A percentile compares a stretch with the other conserved stretches of the same genome.
phyloP scores from a whole-genome alignment of 1,139 yeast species.

The Yamadazyma siamensis region DNA sequence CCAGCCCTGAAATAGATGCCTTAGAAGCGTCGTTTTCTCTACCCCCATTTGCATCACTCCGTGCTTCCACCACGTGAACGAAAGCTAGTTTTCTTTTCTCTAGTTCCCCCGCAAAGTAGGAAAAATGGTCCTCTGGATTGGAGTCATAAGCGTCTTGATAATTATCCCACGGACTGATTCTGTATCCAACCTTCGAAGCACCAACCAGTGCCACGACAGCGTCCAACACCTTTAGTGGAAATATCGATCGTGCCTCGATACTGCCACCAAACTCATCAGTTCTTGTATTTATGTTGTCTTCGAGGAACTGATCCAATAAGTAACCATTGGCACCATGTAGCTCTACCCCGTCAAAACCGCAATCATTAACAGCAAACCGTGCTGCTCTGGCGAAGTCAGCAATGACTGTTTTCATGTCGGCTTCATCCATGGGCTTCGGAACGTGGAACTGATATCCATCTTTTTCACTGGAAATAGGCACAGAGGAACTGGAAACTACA shows the following conservation, averaged over 20 bases:
- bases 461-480: conserved; percentile 17
- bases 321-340: conserved; percentile 72
- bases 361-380: conserved; percentile 38
- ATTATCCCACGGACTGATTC: conserved; percentile 25
- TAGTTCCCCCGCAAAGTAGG: conserved; percentile 16
- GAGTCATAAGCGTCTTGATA: conserved; percentile 13
- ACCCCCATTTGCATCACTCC: conserved; percentile 18
- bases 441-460: conserved; percentile 13
- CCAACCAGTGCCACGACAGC: conserved; percentile 39
- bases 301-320: conserved; percentile 58
- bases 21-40: conserved; percentile 14
- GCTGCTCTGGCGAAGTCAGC: conserved; percentile 43
- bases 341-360: conserved; percentile 72
- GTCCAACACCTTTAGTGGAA: conserved; percentile 53
- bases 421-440: conserved; percentile 25
- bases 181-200: conserved; percentile 17
- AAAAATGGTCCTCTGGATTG: conserved; percentile 14
- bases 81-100: conserved; percentile 20
- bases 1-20: conserved; percentile 5
- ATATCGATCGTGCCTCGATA: conserved; percentile 57
- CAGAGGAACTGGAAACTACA: conserved; percentile 24
- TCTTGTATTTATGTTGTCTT: conserved; percentile 48
- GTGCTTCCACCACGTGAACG: conserved; percentile 21
- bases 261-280: conserved; percentile 59
- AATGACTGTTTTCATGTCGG: conserved; percentile 41